Percentiles rank a stretch among this genome's conserved stretches.
phyloP scores from a whole-genome alignment of 805 yeast species.

The Metschnikowia drakensbergensis region DNA sequence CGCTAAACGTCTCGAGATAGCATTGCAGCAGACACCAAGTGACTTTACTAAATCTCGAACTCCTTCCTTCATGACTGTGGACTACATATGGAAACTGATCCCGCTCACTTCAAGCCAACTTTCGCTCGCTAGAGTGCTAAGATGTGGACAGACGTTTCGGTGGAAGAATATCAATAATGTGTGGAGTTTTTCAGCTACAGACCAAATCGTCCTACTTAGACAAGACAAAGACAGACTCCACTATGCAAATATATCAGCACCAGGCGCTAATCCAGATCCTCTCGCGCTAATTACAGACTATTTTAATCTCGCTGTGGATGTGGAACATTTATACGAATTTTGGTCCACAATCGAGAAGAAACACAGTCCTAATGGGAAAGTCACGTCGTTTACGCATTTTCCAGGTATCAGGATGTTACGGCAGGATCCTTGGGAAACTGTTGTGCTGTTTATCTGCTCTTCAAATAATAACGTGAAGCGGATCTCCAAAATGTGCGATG shows the following conservation, averaged over 20 bases:
- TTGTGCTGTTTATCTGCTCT: slow-evolving; percentile 87
- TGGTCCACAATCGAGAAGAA: slow-evolving; percentile 59
- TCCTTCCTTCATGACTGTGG: slow-evolving; percentile 14
- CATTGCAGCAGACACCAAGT: not conserved
- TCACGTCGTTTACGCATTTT: slow-evolving; percentile 36
- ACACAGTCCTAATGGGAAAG: slow-evolving; percentile 36
- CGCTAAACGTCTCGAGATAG: not conserved
- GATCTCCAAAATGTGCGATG: slow-evolving; percentile 88
- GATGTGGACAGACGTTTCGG: slow-evolving; percentile 84
- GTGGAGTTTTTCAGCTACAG: slow-evolving; percentile 64
- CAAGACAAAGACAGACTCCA: slow-evolving; percentile 54
- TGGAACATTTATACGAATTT: slow-evolving; percentile 49
- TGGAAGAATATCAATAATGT: slow-evolving; percentile 64
- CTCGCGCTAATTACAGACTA: slow-evolving; percentile 56
- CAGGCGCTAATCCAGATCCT: slow-evolving; percentile 23
- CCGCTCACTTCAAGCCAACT: slow-evolving; percentile 42
- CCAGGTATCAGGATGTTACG: slow-evolving; percentile 79
- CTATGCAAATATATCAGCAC: slow-evolving; percentile 42
- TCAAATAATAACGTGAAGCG: slow-evolving; percentile 94
- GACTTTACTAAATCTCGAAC: not conserved
- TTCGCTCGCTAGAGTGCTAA: slow-evolving; percentile 56
- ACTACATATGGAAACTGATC: slow-evolving; percentile 12
- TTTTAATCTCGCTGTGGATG: slow-evolving; percentile 59
- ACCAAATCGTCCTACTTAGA: slow-evolving; percentile 58
- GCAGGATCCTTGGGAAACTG: slow-evolving; percentile 97